phyloP scores from a whole-genome alignment of 768 basidiomycete species.

The Naganishia vaughanmartiniae region DNA sequence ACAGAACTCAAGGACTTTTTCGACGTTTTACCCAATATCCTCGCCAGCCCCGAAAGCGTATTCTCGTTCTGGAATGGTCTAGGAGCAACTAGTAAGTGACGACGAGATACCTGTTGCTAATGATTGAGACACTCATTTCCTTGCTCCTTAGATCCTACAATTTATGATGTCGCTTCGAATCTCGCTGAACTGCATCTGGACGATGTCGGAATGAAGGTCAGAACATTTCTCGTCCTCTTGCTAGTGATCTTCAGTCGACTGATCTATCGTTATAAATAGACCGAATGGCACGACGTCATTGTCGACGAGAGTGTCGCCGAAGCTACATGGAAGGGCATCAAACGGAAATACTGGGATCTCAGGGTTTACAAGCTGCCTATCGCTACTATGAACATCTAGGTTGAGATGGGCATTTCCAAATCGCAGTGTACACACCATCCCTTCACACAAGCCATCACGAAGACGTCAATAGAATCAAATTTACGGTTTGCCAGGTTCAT shows the following conservation, averaged over 20 bases:
- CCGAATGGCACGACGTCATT: conserved; percentile 74
- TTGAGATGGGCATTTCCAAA: neutral
- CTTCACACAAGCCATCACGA: neutral
- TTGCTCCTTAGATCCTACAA: conserved; percentile 65
- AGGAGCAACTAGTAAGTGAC: conserved; percentile 78
- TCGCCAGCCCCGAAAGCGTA: conserved; percentile 69
- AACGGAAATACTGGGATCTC: conserved; percentile 53
- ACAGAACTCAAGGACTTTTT: conserved; percentile 76
- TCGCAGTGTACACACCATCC: neutral
- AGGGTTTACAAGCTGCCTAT: conserved; percentile 65
- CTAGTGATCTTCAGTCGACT: neutral
- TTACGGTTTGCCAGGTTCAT: neutral
- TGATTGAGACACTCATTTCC: neutral
- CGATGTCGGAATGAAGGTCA: conserved; percentile 72
- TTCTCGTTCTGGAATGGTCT: conserved; percentile 97
- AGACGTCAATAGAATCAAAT: neutral
- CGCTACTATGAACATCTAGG: conserved; percentile 33
- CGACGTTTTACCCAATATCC: conserved; percentile 69
- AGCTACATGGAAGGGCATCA: conserved; percentile 67
- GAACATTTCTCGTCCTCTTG: neutral
- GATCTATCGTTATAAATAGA: neutral
- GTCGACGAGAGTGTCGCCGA: conserved; percentile 60
- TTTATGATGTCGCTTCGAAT: conserved; percentile 86
- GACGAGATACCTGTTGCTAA: neutral
- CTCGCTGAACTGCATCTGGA: conserved; percentile 80